phyloP scores from a whole-genome alignment of 1,139 yeast species.

The Candida smagusa region DNA sequence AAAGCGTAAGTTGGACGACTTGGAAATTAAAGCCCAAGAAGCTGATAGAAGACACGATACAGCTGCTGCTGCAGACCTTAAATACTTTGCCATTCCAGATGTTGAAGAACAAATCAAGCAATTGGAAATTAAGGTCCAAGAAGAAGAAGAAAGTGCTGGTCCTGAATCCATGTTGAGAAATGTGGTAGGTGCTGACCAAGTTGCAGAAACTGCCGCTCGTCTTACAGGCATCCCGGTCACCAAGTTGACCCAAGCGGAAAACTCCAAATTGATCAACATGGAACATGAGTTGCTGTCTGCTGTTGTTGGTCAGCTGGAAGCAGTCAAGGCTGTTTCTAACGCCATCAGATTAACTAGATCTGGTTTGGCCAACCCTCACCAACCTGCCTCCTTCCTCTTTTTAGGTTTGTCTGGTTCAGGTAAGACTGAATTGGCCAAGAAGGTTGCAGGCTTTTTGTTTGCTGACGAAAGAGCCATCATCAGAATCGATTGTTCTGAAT shows the following conservation, averaged over 20 bases:
- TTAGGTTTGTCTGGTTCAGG: conserved; percentile 97
- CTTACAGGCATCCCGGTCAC: conserved; percentile 98
- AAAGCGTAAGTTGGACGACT: conserved; percentile 86
- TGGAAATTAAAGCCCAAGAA: conserved; percentile 88
- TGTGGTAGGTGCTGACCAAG: conserved; percentile 89
- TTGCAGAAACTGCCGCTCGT: conserved; percentile 96
- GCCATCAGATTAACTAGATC: conserved; percentile 91
- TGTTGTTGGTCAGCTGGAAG: conserved; percentile 96
- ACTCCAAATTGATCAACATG: conserved; percentile 89
- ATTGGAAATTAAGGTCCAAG: conserved; percentile 73
- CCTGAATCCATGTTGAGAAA: conserved; percentile 71
- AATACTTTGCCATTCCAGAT: conserved; percentile 97
- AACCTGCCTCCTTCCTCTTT: conserved; percentile 94
- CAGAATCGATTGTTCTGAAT: conserved; percentile 95
- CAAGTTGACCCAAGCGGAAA: conserved; percentile 92
- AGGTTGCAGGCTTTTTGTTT: conserved; percentile 90
- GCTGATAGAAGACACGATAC: conserved; percentile 97
- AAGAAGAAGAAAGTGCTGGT: conserved; percentile 57
- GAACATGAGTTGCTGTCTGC: conserved; percentile 76
- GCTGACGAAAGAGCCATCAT: conserved; percentile 96
- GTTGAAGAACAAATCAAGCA: conserved; percentile 70
- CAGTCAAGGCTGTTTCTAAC: conserved; percentile 93
- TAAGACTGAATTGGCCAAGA: conserved; percentile 96
- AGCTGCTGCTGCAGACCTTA: conserved; percentile 90
- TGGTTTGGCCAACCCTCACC: conserved; percentile 94